Base-by-base conservation (phyloP, 768 basidiomycete genomes). In the Auriscalpium orientale region DNA sequence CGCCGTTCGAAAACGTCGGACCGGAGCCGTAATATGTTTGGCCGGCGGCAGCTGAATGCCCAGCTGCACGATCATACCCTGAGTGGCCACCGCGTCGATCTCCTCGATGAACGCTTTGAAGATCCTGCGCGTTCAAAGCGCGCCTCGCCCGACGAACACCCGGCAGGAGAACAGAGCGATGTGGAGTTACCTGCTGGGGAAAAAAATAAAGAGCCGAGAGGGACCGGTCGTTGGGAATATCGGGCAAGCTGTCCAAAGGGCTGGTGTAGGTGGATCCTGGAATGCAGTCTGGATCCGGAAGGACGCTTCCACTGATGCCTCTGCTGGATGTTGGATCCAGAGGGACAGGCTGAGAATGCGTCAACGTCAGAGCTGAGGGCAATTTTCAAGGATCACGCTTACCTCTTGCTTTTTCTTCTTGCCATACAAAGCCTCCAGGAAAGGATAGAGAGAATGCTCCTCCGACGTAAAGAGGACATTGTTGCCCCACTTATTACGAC, bases 191-290 rank as follows among this genome's bases (percentile, higher is more conserved):
- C 65, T 98, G 95, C 65, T 83, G 80, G 0, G 97, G 95, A 80
- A 94, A 97, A 69, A 82, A 85, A 70, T 93, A 98, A 35, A 85
- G 71, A 2, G 85, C 92, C 0, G 93, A 95, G 12, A 98, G 74
- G 10, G 95, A 90, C 21, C 83, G 80, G 70, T 99, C 94, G 66
- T 89, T 87, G 64, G 80, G 79, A 62, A 99, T 86, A 70, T 98
- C 94, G 3, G 81, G 80, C 50, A 90, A 72, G 51, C 78, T 77
- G 43, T 76, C 62, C 37, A 99, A 71, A 9, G 91, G 92, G 35
- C 81, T 82, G 63, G 85, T 84, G 68, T 91, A 95, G 0, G 91
- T 95, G 7, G 94, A 89, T 51, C 92, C 91, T 3, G 97, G 97
- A 12, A 98, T 80, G 64, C 88, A 95, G 54, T 85, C 84, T 16